phyloP scores from a whole-genome alignment of 1,284 basidiomycete genomes.

The Cutaneotrichosporon cutaneum region DNA sequence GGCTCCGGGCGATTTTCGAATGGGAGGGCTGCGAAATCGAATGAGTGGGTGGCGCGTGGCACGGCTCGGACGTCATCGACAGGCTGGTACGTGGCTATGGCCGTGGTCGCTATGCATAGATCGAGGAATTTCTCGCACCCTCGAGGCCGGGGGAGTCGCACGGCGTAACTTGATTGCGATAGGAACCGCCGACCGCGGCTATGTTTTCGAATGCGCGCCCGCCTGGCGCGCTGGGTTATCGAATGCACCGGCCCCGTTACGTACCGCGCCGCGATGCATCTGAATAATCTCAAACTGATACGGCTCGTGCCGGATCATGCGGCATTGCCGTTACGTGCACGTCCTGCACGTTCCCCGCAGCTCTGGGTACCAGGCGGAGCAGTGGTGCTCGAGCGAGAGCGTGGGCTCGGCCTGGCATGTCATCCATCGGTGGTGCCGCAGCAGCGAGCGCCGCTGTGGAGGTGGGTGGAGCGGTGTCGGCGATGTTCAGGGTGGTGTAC shows the following conservation, averaged over 20 bases:
- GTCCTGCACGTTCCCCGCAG: background rate
- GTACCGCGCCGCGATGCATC: background rate
- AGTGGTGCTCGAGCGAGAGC: background rate
- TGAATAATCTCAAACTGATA: no score
- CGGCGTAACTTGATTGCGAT: background rate
- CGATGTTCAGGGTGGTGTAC: background rate
- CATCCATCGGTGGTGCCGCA: background rate
- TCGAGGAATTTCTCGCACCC: background rate
- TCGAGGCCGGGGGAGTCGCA: background rate
- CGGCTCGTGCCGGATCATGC: background rate
- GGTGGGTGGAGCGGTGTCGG: background rate
- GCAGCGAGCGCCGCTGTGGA: background rate
- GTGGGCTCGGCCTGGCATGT: background rate
- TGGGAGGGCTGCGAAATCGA: background rate
- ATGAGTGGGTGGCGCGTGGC: slow-evolving; percentile 1
- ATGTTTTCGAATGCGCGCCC: background rate
- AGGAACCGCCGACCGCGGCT: background rate
- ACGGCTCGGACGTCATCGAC: background rate
- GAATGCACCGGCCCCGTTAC: background rate
- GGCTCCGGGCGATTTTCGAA: slow-evolving; percentile 1
- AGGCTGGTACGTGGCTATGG: no score
- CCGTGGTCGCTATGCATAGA: background rate
- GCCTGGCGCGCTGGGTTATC: background rate
- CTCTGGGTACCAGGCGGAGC: background rate
- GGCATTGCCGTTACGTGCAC: background rate